A percentile compares a stretch with the other conserved stretches of the same genome.
Evolutionary conservation across 2,329 filamentous ascomycete species (phyloP).

Genomic region (Monilinia fructicola): DNA sequence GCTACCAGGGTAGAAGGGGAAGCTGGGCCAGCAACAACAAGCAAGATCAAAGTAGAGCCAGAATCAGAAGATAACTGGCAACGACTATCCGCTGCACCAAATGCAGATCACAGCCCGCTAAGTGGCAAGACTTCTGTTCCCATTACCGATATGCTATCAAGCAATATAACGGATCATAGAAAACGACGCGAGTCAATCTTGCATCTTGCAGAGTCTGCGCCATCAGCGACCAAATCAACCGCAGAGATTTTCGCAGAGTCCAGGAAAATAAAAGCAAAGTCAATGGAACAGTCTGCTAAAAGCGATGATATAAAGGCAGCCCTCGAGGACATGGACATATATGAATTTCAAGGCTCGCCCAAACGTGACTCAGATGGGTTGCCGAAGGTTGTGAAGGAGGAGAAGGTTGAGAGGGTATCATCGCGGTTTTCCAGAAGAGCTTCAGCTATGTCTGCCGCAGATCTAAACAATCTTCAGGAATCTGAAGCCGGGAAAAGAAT

Average conservation of each 20-base stretch:
- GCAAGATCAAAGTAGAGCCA: slow-evolving; percentile 37
- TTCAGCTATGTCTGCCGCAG: slow-evolving; percentile 27
- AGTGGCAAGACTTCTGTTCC: slow-evolving; percentile 31
- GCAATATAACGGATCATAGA: slow-evolving; percentile 38
- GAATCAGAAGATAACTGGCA: slow-evolving; percentile 40
- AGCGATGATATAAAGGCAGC: slow-evolving; percentile 28
- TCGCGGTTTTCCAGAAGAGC: slow-evolving; percentile 35
- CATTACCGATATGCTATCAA: slow-evolving; percentile 30
- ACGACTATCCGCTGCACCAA: slow-evolving; percentile 31
- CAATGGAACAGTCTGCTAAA: slow-evolving; percentile 30
- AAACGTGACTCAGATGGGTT: slow-evolving; percentile 25
- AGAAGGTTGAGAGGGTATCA: slow-evolving; percentile 28
- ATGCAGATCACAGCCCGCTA: slow-evolving; percentile 39
- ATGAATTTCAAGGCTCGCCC: slow-evolving; percentile 38
- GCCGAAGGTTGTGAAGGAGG: slow-evolving; percentile 5
- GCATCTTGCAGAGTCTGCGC: slow-evolving; percentile 32
- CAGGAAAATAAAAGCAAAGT: slow-evolving; percentile 35
- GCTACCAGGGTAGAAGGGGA: slow-evolving; percentile 34
- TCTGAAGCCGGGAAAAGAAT: slow-evolving; percentile 35
- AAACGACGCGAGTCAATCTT: slow-evolving; percentile 39
- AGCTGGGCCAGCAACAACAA: slow-evolving; percentile 2
- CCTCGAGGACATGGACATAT: slow-evolving; percentile 36
- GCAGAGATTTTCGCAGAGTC: slow-evolving; percentile 38
- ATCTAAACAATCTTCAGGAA: slow-evolving; percentile 24
- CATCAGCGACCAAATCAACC: slow-evolving; percentile 33